These are phyloP conservation scores for Wickerhamomyces tratensis DNA, from an alignment of 805 yeast genomes.

Conservation along the genomic window DNA sequence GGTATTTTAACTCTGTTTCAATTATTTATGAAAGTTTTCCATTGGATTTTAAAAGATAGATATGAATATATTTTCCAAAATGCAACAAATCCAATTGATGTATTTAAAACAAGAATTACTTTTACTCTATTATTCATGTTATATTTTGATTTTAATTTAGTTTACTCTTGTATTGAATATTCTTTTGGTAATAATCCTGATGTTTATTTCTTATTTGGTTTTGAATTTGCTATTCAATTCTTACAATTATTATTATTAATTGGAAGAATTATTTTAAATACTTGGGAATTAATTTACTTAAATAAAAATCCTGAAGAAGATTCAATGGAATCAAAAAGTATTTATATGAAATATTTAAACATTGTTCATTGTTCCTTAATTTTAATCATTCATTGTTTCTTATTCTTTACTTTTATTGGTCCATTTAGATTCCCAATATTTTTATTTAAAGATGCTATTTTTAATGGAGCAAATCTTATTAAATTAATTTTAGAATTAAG, in stretches of 20 bases:
- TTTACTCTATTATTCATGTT: constrained; percentile 35
- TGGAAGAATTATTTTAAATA: constrained; percentile 38
- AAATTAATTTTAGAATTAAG: constrained; percentile 28
- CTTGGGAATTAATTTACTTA: constrained; percentile 46
- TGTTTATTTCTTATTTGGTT: constrained; percentile 58
- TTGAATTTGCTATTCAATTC: constrained; percentile 61
- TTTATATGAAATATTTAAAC: constrained; percentile 48
- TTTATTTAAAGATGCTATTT: constrained; percentile 38
- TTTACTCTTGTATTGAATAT: constrained; percentile 43
- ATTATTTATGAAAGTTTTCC: constrained; percentile 56
- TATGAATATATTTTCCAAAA: constrained; percentile 39
- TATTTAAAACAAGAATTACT: constrained; percentile 30
- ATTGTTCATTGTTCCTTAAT: constrained; percentile 38
- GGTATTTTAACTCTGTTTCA: constrained; percentile 27
- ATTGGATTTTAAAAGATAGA: constrained; percentile 54
- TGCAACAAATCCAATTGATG: constrained; percentile 21
- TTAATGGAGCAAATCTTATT: constrained; percentile 21
- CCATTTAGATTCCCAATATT: constrained; percentile 36
- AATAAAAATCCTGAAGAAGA: constrained; percentile 42
- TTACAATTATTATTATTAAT: constrained; percentile 39
- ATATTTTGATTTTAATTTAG: constrained; percentile 39
- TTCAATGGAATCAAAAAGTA: constrained; percentile 63
- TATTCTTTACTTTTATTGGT: constrained; percentile 35
- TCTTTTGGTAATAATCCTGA: constrained; percentile 33
- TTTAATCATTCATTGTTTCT: constrained; percentile 33